Evolutionary conservation across 495 filamentous ascomycete species (phyloP).

Genomic region (Chaetomium cochliodes): DNA sequence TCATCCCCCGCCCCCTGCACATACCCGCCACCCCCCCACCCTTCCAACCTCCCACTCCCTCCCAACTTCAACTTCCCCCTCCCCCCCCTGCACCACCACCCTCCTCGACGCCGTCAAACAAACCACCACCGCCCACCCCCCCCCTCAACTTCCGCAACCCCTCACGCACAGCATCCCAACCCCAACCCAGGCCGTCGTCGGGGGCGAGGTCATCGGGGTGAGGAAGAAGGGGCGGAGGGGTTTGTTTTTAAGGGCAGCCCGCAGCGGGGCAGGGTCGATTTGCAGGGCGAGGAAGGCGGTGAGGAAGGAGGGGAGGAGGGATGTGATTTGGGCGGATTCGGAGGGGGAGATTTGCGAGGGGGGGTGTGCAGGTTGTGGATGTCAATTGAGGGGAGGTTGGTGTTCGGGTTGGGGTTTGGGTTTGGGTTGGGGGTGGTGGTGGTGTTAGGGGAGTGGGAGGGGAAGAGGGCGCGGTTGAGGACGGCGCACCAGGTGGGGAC

Average conservation of each 20-base stretch:
- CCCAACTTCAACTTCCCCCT: no score
- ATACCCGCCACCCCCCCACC: slow-evolving; percentile 72
- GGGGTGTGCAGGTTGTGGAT: slow-evolving; percentile 61
- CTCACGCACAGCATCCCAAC: no score
- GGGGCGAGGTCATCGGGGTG: slow-evolving; percentile 35
- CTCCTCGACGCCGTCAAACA: slow-evolving; percentile 78
- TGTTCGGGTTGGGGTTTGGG: background rate
- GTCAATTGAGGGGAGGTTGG: no score
- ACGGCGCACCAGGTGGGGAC: slow-evolving; percentile 90
- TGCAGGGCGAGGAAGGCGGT: slow-evolving; percentile 52
- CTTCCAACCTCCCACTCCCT: no score
- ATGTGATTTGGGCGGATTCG: slow-evolving; percentile 77
- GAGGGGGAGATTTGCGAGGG: slow-evolving; percentile 65
- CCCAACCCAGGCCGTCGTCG: slow-evolving; percentile 32
- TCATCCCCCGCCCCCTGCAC: slow-evolving; percentile 95
- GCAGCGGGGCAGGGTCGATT: slow-evolving; percentile 37
- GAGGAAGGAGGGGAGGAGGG: slow-evolving; percentile 65
- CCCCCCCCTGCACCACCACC: slow-evolving; percentile 54
- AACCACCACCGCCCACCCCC: slow-evolving; percentile 65
- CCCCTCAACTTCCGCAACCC: no score
- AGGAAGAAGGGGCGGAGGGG: slow-evolving; percentile 67
- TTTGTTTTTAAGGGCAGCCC: slow-evolving; percentile 42
- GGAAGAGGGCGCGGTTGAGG: slow-evolving; percentile 77
- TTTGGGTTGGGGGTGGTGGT: slow-evolving; percentile 9
- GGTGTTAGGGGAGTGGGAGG: slow-evolving; percentile 35